Percentiles rank a stretch among this genome's conserved stretches.
Conservation (phyloP, 495 filamentous ascomycete species). For the Aspergillus diversus region DNA sequence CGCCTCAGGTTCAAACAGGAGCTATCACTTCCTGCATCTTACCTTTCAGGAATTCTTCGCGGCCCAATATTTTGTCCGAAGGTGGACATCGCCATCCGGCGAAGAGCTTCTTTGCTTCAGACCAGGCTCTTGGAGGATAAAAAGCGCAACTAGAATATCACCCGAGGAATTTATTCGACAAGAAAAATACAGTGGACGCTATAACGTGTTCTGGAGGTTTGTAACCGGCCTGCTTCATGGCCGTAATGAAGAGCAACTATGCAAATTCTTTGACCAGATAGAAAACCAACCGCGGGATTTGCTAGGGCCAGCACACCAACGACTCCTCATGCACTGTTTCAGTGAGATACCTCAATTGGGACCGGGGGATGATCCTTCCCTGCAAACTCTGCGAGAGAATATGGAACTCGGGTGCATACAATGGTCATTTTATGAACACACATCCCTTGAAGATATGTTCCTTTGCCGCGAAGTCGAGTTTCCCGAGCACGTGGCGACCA, state of each 20-base stretch:
- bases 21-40: conserved; percentile 44
- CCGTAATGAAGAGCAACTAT: conserved; percentile 17
- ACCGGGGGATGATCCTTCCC: no score
- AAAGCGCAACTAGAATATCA: conserved; percentile 28
- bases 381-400: no score
- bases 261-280: conserved; percentile 38
- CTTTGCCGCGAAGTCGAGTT: no score
- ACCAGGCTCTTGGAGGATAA: background rate
- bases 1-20: conserved; percentile 15
- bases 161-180: conserved; percentile 33
- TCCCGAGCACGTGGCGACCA: no score
- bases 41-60: conserved; percentile 31
- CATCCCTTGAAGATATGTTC: no score
- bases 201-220: conserved; percentile 50
- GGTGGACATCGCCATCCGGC: conserved; percentile 25
- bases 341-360: background rate
- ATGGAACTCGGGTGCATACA: no score
- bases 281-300: conserved; percentile 25
- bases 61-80: conserved; percentile 42
- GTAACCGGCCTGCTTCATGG: conserved; percentile 39
- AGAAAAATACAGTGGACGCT: conserved; percentile 44
- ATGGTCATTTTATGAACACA: no score
- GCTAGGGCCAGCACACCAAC: background rate
- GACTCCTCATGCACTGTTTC: conserved; percentile 1
- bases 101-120: background rate